Conservation (phyloP, 208 protist genomes). For the Acanthamoeba royreba region DNA sequence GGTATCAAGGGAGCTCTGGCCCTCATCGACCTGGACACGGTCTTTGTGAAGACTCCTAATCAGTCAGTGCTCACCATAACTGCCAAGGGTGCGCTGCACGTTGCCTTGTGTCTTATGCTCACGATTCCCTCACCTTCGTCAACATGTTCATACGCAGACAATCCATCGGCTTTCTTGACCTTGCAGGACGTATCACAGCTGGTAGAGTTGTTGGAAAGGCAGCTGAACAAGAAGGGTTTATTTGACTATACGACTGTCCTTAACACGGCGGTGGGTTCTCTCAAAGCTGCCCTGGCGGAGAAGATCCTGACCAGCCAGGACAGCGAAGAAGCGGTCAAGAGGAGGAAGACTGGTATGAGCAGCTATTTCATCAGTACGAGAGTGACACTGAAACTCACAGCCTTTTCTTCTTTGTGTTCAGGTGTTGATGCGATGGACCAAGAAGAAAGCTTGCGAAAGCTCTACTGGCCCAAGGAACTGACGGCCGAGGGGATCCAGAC, state of each 20-base stretch:
- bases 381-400: background rate
- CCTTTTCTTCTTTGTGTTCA: too few species aligned
- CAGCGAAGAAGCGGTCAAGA: background rate
- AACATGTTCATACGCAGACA: background rate
- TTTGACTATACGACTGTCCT: constrained; percentile 12
- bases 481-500: background rate
- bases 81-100: background rate
- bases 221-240: background rate
- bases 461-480: constrained; percentile 10
- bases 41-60: background rate
- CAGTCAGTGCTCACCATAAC: background rate
- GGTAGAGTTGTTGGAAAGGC: background rate
- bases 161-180: background rate
- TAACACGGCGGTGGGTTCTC: background rate
- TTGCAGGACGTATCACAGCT: background rate
- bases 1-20: background rate
- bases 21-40: background rate
- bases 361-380: too few species aligned
- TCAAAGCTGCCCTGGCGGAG: background rate
- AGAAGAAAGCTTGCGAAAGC: background rate
- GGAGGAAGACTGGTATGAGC: background rate
- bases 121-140: too few species aligned
- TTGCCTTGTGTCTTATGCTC: too few species aligned
- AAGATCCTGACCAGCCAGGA: background rate
- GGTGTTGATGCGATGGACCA: background rate